Base-by-base conservation (phyloP, 1,284 basidiomycete species). In the Mycena citricolor region DNA sequence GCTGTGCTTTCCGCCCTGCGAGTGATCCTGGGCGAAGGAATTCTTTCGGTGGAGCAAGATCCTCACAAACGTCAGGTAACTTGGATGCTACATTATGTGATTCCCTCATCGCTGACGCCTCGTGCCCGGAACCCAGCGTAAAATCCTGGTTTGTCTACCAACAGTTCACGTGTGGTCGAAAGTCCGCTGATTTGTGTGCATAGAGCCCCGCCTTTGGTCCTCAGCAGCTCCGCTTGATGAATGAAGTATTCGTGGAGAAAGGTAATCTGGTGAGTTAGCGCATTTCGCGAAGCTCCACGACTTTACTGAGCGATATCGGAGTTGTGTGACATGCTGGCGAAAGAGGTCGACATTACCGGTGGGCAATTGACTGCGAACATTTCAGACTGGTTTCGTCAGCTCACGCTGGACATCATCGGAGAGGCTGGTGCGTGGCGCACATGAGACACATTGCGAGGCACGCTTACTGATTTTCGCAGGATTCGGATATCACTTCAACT, bases 191-290 rank as follows among this genome's bases (percentile, higher is more conserved):
- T n/a, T n/a, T n/a, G n/a, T n/a, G n/a, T n/a, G n/a, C 16, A 23
- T 34, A 44, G 48, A 49, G 42, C 13, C 42, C 22, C 2, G 48
- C 48, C 11, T 49, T 49, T n/a, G 39, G 39, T 10, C 31, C 39
- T 1, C 17, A 34, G 10, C 42, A 45, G 20, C 29, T 49, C 24
- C 22, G 48, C 3, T 5, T 17, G 13, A 8, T 49, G 4, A 45
- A 42, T 1, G 42, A 49, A 20, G 23, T 45, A 3, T 42, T 45
- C 20, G 39, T 49, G 1, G 48, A 49, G 21, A 49, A 49, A 13
- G 12, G 38, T 1, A n/a, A 38, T 2, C 48, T 44, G 42, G 48
- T 45, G 4, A n/a, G 25, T 40, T 35, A n/a, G n/a, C n/a, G n/a
- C n/a, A n/a, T n/a, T n/a, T n/a, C n/a, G n/a, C n/a, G n/a, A n/a